These are phyloP conservation scores for Rutstroemia sp. DNA, from an alignment of 2,329 filamentous ascomycete species.

Conservation along the genomic window DNA sequence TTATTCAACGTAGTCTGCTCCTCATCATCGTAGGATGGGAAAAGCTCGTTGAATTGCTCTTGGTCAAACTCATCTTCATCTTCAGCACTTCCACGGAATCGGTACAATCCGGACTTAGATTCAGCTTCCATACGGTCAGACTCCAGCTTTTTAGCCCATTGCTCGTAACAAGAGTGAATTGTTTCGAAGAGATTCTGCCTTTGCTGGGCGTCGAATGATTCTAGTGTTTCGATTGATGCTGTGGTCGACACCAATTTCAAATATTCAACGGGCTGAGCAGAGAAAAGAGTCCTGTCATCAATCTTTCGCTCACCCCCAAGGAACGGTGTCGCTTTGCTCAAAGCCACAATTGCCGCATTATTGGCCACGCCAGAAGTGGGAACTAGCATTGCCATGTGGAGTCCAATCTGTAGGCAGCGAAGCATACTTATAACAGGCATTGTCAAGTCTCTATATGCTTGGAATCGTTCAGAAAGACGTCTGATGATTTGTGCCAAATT, in stretches of 20 bases:
- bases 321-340: constrained; percentile 47
- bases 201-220: constrained; percentile 32
- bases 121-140: constrained; percentile 70
- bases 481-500: constrained; percentile 63
- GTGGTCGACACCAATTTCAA: constrained; percentile 41
- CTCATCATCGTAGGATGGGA: constrained; percentile 64
- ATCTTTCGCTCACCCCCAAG: constrained; percentile 36
- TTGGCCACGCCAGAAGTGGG: constrained; percentile 8
- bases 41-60: constrained; percentile 71
- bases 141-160: constrained; percentile 73
- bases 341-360: constrained; percentile 12
- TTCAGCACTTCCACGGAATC: constrained; percentile 70
- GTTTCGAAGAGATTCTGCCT: constrained; percentile 54
- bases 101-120: constrained; percentile 69
- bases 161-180: constrained; percentile 65
- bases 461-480: constrained; percentile 62
- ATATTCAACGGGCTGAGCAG: constrained; percentile 36
- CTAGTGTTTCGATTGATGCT: constrained; percentile 41
- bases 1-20: constrained; percentile 18
- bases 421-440: constrained; percentile 72
- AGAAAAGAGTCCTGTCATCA: constrained; percentile 12
- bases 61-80: constrained; percentile 69
- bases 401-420: constrained; percentile 67
- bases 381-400: constrained; percentile 47
- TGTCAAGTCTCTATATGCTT: constrained; percentile 79